Base-by-base conservation (phyloP, 805 yeast genomes). In the Saccharomycopsis microspora region DNA sequence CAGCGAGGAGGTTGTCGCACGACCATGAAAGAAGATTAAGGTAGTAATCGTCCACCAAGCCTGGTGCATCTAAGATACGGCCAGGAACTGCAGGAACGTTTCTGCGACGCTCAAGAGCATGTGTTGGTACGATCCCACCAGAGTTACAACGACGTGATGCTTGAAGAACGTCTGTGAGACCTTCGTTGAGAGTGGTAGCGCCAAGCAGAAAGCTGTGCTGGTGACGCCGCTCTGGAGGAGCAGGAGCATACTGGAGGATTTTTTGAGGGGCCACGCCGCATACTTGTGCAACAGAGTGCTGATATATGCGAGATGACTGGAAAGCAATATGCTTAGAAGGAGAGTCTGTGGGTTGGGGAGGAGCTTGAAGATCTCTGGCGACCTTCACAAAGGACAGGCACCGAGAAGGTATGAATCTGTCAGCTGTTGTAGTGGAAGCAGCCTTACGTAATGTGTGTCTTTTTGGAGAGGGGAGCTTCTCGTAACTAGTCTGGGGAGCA, bases 41-140 rank as follows among this genome's bases (percentile, higher is more conserved):
- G 62, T 90, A 93, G 63, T 88, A 93, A 66, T 93, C 98, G 63
- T 93, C 96, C 28, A 82, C 74, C 49, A 89, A 73, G 0, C 96
- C 96, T 0, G 98, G 98, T 0, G 97, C 98, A 65, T 93, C 98
- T 39, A 93, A 70, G 1, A 93, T 95, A 54, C 95, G 75, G 55
- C 86, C 96, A 1, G 98, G 97, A 34, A 86, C 85, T 0, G 86
- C 78, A 30, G 94, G 86, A 42, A 93, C 73, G 56, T 80, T 81
- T 55, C 95, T 78, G 43, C 85, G 75, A 57, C 88, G 70, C 1
- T 67, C 60, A 39, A 52, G 54, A 35, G 56, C 58, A 11, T 63
- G 56, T 39, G 51, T 27, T 6, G 63, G 57, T 53, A 58, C 56
- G 39, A 60, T 53, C 7, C 67, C 67, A 42, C 41, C 32, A 52